phyloP scores from a whole-genome alignment of 2,329 filamentous ascomycete species.

The Zalaria sp. region DNA sequence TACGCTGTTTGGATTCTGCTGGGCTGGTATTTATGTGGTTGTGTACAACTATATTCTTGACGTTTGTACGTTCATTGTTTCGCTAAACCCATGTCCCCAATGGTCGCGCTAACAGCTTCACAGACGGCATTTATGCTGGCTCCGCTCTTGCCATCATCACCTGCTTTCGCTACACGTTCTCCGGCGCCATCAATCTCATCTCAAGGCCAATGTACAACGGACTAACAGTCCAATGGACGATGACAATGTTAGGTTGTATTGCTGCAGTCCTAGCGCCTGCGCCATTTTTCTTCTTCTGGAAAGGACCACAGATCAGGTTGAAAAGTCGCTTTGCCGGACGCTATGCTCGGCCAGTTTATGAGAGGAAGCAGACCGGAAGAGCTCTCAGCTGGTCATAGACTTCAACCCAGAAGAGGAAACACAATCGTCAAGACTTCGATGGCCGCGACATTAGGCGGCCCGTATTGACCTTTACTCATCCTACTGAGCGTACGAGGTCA shows the following conservation, averaged over 20 bases:
- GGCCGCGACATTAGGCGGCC: too few species aligned
- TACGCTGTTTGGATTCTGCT: not conserved
- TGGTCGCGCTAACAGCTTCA: not conserved
- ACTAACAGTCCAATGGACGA: not conserved
- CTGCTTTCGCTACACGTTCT: not conserved
- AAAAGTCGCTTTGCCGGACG: not conserved
- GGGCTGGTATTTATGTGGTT: not conserved
- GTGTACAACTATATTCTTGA: not conserved
- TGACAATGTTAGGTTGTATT: not conserved
- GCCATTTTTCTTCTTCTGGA: not conserved
- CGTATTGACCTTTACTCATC: too few species aligned
- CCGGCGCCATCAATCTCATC: not conserved
- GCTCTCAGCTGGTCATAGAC: not conserved
- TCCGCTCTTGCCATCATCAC: not conserved
- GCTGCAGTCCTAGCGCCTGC: not conserved
- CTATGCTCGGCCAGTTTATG: not conserved
- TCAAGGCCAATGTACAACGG: not conserved
- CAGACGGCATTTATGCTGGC: not conserved
- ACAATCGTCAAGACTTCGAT: too few species aligned
- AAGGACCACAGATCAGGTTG: not conserved
- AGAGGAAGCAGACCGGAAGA: not conserved
- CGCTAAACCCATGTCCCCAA: not conserved
- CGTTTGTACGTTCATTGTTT: not conserved
- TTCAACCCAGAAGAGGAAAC: too few species aligned
- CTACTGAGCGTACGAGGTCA: too few species aligned